These are phyloP conservation scores for Acacia pycnantha DNA, from an alignment of 331 rosid species.

Conservation along the genomic window DNA sequence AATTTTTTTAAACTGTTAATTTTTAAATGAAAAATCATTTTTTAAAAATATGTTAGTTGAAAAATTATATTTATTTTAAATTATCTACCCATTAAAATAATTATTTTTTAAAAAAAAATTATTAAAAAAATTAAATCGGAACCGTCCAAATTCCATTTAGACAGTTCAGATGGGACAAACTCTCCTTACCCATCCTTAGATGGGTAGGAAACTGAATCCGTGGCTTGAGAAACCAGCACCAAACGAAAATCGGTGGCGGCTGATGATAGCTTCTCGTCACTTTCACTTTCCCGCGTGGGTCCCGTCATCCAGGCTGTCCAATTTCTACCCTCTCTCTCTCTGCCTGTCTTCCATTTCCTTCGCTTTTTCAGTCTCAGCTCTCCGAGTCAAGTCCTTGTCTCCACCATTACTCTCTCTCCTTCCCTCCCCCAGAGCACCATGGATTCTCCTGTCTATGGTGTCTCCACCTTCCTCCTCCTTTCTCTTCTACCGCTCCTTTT, in stretches of 20 bases:
- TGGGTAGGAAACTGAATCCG: too few relatives aligned
- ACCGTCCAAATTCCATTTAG: too few relatives aligned
- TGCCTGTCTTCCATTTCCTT: neutral
- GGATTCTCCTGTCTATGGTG: slow-evolving; percentile 56
- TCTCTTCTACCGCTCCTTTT: neutral
- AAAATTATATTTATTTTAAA: too few relatives aligned
- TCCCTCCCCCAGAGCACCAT: slow-evolving; percentile 40
- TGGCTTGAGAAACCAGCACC: neutral
- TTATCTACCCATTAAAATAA: too few relatives aligned
- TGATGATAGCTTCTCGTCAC: neutral
- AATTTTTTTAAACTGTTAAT: too few relatives aligned
- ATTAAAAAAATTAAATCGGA: too few relatives aligned
- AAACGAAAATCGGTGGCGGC: neutral
- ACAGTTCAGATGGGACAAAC: too few relatives aligned
- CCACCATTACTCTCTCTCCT: neutral
- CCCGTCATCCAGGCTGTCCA: neutral
- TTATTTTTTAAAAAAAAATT: too few relatives aligned
- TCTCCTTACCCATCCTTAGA: too few relatives aligned
- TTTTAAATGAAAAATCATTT: too few relatives aligned
- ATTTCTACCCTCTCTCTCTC: neutral
- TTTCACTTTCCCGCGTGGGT: neutral
- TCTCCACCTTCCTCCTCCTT: slow-evolving; percentile 37
- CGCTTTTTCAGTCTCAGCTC: neutral
- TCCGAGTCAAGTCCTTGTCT: neutral
- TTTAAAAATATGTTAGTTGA: too few relatives aligned